Conservation (phyloP, 2,329 filamentous ascomycete species). For the Venturia pyrina region DNA sequence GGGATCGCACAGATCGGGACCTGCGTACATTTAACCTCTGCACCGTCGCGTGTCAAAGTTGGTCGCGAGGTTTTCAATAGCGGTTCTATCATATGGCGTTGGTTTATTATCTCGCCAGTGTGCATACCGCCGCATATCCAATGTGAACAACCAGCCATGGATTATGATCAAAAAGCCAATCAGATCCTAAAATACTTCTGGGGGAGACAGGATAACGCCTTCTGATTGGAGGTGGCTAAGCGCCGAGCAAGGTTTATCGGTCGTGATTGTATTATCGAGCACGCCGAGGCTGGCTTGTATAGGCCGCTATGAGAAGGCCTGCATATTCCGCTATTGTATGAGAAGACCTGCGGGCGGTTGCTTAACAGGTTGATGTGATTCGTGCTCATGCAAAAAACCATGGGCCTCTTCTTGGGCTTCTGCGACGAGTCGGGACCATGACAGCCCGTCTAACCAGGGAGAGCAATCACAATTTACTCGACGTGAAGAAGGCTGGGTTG, state of each 20-base stretch:
- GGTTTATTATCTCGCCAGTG: neutral
- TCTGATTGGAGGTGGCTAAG: conserved; percentile 2
- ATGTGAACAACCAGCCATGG: neutral
- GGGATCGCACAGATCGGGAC: neutral
- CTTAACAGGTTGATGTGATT: conserved; percentile 4
- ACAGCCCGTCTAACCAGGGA: neutral
- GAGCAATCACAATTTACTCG: neutral
- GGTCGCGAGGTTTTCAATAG: conserved; percentile 1
- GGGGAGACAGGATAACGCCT: neutral
- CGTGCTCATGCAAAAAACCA: neutral
- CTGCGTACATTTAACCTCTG: neutral
- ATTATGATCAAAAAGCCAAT: neutral
- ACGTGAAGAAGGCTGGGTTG: neutral
- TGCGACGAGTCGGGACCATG: neutral
- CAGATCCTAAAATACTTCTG: neutral
- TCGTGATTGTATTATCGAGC: neutral
- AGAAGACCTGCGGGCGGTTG: neutral
- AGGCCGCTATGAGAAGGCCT: neutral
- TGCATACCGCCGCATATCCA: neutral
- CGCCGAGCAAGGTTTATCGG: neutral
- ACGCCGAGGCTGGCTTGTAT: neutral
- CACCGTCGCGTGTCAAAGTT: neutral
- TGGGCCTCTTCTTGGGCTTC: neutral
- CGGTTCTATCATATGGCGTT: conserved; percentile 3
- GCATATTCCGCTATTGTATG: neutral